Conservation (phyloP, 83 land plant genomes). For the Thuja plicata region DNA sequence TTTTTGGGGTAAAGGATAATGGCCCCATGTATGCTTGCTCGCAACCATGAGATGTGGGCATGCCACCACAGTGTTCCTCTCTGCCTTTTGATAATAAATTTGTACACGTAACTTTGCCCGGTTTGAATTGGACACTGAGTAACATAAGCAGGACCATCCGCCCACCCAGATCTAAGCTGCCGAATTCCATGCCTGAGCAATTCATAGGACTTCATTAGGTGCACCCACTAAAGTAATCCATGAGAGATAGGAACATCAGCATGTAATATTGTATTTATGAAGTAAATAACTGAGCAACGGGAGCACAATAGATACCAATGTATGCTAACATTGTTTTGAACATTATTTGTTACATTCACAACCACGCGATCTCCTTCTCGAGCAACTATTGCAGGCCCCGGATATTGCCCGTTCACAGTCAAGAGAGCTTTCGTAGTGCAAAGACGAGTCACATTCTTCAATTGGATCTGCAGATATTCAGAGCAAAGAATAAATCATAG, state of each 20-base stretch:
- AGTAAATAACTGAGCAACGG: too few species aligned
- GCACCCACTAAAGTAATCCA: too few species aligned
- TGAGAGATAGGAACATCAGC: too few species aligned
- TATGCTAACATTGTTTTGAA: too few species aligned
- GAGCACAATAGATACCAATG: too few species aligned
- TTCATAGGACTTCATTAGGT: background rate
- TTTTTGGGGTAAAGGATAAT: background rate
- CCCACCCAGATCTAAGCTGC: constrained; percentile 7
- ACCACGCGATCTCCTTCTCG: constrained; percentile 44
- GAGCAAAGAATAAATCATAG: too few species aligned
- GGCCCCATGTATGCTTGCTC: background rate
- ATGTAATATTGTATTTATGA: too few species aligned
- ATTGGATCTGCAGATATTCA: too few species aligned
- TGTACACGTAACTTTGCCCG: background rate
- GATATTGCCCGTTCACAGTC: constrained; percentile 33
- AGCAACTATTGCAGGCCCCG: constrained; percentile 32
- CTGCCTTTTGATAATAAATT: background rate
- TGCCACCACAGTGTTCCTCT: background rate
- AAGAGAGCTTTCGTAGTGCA: background rate
- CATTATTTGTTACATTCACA: background rate
- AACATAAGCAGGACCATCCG: background rate
- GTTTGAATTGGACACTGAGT: constrained; percentile 10
- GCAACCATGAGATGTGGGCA: background rate
- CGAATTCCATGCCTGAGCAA: background rate
- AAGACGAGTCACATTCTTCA: too few species aligned